These are phyloP conservation scores for Hortiboletus campestris DNA, from an alignment of 768 basidiomycete species.

Conservation along the genomic window DNA sequence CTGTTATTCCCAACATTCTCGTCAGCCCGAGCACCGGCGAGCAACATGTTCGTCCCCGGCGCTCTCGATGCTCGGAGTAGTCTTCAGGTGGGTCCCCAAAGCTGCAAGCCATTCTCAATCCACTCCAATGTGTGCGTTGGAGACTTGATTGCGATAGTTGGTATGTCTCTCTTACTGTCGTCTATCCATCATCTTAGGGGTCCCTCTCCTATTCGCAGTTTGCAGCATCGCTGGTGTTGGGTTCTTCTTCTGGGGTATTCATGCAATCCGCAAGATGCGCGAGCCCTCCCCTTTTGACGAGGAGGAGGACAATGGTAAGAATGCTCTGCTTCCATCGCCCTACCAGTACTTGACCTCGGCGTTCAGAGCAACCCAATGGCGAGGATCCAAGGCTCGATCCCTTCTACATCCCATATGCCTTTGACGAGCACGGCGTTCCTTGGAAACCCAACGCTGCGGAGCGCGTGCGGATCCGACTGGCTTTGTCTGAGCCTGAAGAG, in stretches of 20 bases:
- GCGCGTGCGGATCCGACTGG: conserved; percentile 10
- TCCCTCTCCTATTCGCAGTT: background rate
- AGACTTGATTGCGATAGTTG: conserved; percentile 23
- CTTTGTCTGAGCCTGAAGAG: conserved; percentile 1
- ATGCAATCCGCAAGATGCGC: conserved; percentile 21
- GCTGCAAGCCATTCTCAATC: conserved; percentile 12
- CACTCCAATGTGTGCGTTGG: conserved; percentile 21
- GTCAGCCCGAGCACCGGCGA: background rate
- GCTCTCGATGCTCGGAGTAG: background rate
- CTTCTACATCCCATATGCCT: background rate
- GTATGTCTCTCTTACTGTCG: conserved; percentile 3
- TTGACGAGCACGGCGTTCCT: background rate
- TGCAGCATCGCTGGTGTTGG: conserved; percentile 21
- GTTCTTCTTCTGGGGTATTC: conserved; percentile 18
- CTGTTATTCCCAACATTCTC: background rate
- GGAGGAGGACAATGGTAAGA: background rate
- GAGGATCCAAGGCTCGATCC: background rate
- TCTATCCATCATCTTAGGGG: background rate
- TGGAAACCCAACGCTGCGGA: conserved; percentile 3
- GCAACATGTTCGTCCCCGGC: conserved; percentile 3
- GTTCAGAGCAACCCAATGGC: background rate
- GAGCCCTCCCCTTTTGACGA: conserved; percentile 6
- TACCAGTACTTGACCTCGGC: background rate
- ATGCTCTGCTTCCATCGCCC: background rate
- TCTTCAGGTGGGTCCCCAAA: background rate